A percentile compares a stretch with the other conserved stretches of the same genome.
Evolutionary conservation across 2,329 filamentous ascomycete species (phyloP).

Genomic region (Colletotrichum kahawae): DNA sequence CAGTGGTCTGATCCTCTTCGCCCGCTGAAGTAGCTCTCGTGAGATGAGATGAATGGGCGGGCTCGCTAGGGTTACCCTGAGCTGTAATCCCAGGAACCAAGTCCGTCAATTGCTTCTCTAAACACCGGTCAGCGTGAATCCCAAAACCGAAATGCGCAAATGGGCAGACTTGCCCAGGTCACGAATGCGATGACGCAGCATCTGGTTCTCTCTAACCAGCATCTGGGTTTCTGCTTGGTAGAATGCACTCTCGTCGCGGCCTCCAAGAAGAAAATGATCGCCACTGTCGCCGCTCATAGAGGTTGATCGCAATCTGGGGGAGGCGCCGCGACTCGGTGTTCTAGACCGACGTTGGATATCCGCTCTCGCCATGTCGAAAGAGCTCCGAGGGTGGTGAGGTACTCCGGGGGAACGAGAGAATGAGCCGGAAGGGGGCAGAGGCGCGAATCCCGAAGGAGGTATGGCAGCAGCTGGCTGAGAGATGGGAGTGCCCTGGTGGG

Average conservation of each 20-base stretch:
- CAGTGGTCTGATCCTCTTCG: conserved; percentile 35
- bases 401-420: conserved; percentile 57
- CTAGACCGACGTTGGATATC: conserved; percentile 62
- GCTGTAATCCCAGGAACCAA: conserved; percentile 31
- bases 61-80: conserved; percentile 47
- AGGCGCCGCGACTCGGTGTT: conserved; percentile 62
- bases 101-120: conserved; percentile 60
- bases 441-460: conserved; percentile 26
- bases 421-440: conserved; percentile 44
- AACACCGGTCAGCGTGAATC: conserved; percentile 20
- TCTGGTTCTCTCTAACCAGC: conserved; percentile 80
- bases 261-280: conserved; percentile 64
- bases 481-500: conserved; percentile 40
- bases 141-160: neutral
- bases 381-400: conserved; percentile 57
- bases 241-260: conserved; percentile 76
- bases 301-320: conserved; percentile 60
- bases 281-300: conserved; percentile 64
- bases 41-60: conserved; percentile 53
- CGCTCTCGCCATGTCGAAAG: conserved; percentile 62
- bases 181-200: conserved; percentile 76
- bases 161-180: conserved; percentile 65
- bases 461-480: conserved; percentile 31
- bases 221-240: conserved; percentile 85
- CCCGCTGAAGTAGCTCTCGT: conserved; percentile 50